Percentiles rank a stretch among this genome's conserved stretches.
Evolutionary conservation across 768 basidiomycete genomes (phyloP).

Genomic region (Trametes gibbosa): DNA sequence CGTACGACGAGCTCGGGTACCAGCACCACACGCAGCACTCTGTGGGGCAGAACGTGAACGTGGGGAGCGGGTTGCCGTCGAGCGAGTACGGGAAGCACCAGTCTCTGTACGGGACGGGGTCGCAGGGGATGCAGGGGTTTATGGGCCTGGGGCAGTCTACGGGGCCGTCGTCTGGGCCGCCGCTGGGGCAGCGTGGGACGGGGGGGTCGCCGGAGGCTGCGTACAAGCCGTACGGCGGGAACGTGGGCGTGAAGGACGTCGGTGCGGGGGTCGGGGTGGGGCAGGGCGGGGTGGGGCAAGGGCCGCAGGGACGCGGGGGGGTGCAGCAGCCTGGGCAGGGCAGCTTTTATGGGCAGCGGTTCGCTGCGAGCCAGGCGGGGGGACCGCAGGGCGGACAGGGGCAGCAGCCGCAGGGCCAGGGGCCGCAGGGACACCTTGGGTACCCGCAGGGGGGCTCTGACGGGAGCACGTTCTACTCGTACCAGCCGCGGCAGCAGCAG

Average conservation of each 20-base stretch:
- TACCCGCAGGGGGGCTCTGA: slow-evolving; percentile 67
- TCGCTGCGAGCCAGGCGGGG: slow-evolving; percentile 39
- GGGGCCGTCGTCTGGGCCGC: slow-evolving; percentile 44
- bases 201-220: slow-evolving; percentile 67
- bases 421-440: slow-evolving; percentile 54
- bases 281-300: slow-evolving; percentile 36
- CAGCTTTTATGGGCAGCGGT: slow-evolving; percentile 45
- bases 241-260: slow-evolving; percentile 57
- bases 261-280: slow-evolving; percentile 44
- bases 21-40: slow-evolving; percentile 60
- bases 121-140: slow-evolving; percentile 66
- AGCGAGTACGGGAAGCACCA: slow-evolving; percentile 46
- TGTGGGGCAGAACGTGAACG: slow-evolving; percentile 38
- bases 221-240: slow-evolving; percentile 69
- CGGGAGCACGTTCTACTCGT: slow-evolving; percentile 62
- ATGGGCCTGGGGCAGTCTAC: slow-evolving; percentile 57
- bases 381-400: slow-evolving; percentile 49
- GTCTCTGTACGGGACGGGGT: slow-evolving; percentile 44
- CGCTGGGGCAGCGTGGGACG: slow-evolving; percentile 43
- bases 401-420: slow-evolving; percentile 37
- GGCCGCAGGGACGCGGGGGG: slow-evolving; percentile 41
- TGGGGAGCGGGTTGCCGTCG: slow-evolving; percentile 37
- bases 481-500: slow-evolving; percentile 69
- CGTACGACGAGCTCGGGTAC: slow-evolving; percentile 52
- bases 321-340: slow-evolving; percentile 44